Evolutionary conservation across 768 basidiomycete species (phyloP), one percentile per base, ranked within the genome.

Genomic region (Multifurca ochricompacta): DNA sequence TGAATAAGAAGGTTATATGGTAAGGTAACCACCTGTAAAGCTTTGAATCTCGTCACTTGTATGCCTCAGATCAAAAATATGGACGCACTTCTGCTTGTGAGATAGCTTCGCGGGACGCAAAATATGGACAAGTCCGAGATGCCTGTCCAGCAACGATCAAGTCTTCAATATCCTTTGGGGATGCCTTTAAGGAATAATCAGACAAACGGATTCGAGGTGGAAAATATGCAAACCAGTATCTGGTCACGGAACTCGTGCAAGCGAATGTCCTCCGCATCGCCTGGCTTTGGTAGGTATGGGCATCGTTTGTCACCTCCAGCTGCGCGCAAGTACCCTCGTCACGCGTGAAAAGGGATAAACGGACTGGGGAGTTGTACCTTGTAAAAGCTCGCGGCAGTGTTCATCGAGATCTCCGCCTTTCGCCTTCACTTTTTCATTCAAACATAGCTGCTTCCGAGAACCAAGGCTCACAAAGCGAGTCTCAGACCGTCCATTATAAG

Each of bases 141-240:
- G 80, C 72, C 48, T 79, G 77, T 2, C 96, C 96, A 1, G 82
- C 71, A 7, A 67, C 67, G 6, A 89, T 88, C 14, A 98, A 78
- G 60, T 97, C 94, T 66, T 98, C 95, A 4, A 99, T 96, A 59
- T 96, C 95, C 66, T 90, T 91, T 0, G 93, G 89, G 2, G 78
- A 76, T 0, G 93, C 89, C 93, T 94, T 47, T 19, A 14, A 53
- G 18, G 18, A 6, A 46, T 47, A 23, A 50, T 41, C 45, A 27
- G 53, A 45, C 19, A 48, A 13, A 5, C 8, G 28, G 41, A 51
- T 9, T 27, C n/a, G 21, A 48, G 32, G 30, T 10, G 4, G 27
- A n/a, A 48, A n/a, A 34, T 34, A 51, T 19, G 68, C 74, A 49
- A 64, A 87, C 93, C 63, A 96, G 70, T 27, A 94, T 83, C 64